phyloP scores from a whole-genome alignment of 805 yeast genomes.

The Metschnikowia similis region DNA sequence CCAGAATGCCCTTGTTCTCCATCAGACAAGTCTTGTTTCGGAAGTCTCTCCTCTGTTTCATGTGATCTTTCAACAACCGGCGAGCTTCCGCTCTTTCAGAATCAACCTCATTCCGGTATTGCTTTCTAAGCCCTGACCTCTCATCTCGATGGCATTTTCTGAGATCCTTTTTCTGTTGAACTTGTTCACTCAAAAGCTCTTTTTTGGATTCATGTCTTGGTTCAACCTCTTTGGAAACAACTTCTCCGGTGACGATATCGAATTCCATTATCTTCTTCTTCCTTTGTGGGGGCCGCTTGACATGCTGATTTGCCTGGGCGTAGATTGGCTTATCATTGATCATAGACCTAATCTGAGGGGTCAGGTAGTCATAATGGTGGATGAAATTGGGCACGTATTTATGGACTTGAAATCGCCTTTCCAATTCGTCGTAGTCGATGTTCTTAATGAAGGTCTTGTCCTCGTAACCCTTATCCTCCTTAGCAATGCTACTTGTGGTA shows the following conservation, averaged over 20 bases:
- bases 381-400: conserved; percentile 38
- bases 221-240: not conserved
- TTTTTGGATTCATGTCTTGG: not conserved
- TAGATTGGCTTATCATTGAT: conserved; percentile 38
- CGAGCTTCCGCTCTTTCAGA: conserved; percentile 9
- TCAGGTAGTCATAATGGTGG: conserved; percentile 33
- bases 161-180: conserved; percentile 1
- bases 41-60: conserved; percentile 1
- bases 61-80: conserved; percentile 8
- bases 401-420: conserved; percentile 28
- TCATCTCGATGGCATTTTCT: conserved; percentile 3
- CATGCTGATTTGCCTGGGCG: conserved; percentile 31
- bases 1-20: not conserved
- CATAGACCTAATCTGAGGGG: conserved; percentile 34
- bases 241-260: conserved; percentile 10
- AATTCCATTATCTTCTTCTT: conserved; percentile 7
- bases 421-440: conserved; percentile 35
- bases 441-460: conserved; percentile 20
- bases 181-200: not conserved
- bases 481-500: not conserved
- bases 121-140: not conserved
- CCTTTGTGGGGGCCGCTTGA: conserved; percentile 3
- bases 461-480: conserved; percentile 2
- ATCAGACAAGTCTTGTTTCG: not conserved
- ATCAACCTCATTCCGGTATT: not conserved